A percentile compares a stretch with the other conserved stretches of the same genome.
phyloP scores from a whole-genome alignment of 2,329 filamentous ascomycete species.

The Paecilomyces fulvus region DNA sequence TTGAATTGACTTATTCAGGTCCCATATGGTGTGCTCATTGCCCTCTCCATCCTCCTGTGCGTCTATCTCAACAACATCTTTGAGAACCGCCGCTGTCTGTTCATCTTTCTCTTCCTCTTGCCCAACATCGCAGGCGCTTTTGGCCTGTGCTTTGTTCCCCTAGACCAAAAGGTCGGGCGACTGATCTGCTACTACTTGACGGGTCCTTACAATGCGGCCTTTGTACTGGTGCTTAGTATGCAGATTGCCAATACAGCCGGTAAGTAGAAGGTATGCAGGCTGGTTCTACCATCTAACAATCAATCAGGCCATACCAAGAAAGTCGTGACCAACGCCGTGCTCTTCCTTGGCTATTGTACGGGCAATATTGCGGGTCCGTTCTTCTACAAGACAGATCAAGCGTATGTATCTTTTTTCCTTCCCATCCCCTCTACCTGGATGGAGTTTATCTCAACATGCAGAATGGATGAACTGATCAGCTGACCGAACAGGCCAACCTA shows the following conservation, averaged over 20 bases:
- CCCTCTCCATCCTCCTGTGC: constrained; percentile 42
- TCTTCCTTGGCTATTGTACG: constrained; percentile 52
- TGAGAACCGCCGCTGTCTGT: constrained; percentile 42
- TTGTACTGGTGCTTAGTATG: constrained; percentile 43
- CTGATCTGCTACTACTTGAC: constrained; percentile 53
- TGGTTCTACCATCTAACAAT: constrained; percentile 13
- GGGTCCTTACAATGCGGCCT: constrained; percentile 47
- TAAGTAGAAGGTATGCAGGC: constrained; percentile 7
- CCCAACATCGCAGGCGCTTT: constrained; percentile 53
- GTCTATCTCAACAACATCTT: constrained; percentile 42
- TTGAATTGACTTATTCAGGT: constrained; percentile 21
- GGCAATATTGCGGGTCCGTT: constrained; percentile 57
- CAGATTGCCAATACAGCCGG: constrained; percentile 38
- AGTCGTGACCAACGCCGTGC: constrained; percentile 53
- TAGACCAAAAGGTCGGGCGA: constrained; percentile 43
- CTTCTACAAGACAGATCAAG: constrained; percentile 51
- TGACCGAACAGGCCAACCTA: constrained; percentile 35
- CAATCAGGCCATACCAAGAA: constrained; percentile 52
- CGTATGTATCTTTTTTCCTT: constrained; percentile 13
- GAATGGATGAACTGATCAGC: background rate
- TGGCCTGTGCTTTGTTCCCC: constrained; percentile 47
- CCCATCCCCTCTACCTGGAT: background rate
- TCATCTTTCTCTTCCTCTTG: constrained; percentile 49
- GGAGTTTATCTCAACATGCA: no score
- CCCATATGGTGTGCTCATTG: constrained; percentile 42